Percentiles rank a stretch among this genome's conserved stretches.
Conservation (phyloP, 75 land plant species). For the Cupressus sempervirens region DNA sequence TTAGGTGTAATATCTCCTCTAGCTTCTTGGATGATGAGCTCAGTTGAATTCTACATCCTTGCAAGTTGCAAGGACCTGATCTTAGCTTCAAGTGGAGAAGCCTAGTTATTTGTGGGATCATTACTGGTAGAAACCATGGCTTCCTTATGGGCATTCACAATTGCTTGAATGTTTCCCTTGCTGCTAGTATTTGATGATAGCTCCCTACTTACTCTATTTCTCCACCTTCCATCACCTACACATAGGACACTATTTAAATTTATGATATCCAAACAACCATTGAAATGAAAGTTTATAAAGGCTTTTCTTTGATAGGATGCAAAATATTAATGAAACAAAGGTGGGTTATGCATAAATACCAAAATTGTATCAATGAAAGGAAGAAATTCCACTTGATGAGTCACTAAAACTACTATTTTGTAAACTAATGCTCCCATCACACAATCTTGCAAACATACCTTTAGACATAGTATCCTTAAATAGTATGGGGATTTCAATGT, state of each 20-base stretch:
- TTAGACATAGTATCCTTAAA: too few species aligned
- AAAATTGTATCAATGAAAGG: slow-evolving; percentile 49
- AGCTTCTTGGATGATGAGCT: slow-evolving; percentile 1
- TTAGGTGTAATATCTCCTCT: slow-evolving; percentile 19
- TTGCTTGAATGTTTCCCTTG: slow-evolving; percentile 57
- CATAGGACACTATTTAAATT: not conserved
- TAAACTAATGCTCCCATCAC: slow-evolving; percentile 51
- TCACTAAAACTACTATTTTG: slow-evolving; percentile 86
- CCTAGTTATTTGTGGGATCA: slow-evolving; percentile 5
- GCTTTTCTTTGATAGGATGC: not conserved
- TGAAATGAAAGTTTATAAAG: not conserved
- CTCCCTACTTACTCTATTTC: slow-evolving; percentile 54
- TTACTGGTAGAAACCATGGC: slow-evolving; percentile 26
- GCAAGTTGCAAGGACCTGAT: not conserved
- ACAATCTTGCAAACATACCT: slow-evolving; percentile 60
- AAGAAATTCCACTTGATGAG: slow-evolving; percentile 92
- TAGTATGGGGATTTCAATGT: too few species aligned
- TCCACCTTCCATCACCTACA: slow-evolving; percentile 70
- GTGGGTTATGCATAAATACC: slow-evolving; percentile 27
- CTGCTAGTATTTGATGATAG: slow-evolving; percentile 49
- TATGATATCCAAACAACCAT: not conserved
- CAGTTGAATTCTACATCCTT: not conserved
- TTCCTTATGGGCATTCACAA: slow-evolving; percentile 64
- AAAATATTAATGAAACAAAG: not conserved
- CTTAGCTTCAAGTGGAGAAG: slow-evolving; percentile 3